Percentiles rank a stretch among this genome's conserved stretches.
These are phyloP conservation scores for Umbelopsis sp. DNA, from an alignment of 192 early-diverging fungal genomes.

Conservation along the genomic window DNA sequence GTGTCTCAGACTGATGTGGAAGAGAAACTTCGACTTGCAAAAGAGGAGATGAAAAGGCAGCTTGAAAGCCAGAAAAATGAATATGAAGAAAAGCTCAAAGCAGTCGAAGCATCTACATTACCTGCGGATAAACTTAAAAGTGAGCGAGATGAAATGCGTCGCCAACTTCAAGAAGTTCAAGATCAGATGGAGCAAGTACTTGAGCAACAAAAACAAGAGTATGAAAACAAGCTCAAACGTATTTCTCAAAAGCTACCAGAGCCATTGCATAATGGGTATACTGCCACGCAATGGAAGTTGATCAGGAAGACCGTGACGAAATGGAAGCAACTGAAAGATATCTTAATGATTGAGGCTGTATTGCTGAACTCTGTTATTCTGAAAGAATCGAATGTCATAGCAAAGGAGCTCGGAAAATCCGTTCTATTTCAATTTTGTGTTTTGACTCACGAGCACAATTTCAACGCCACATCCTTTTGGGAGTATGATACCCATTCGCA, in stretches of 20 bases:
- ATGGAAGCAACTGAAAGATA: slow-evolving; percentile 55
- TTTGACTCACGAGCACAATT: slow-evolving; percentile 54
- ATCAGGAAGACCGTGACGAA: slow-evolving; percentile 44
- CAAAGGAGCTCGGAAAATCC: slow-evolving; percentile 78
- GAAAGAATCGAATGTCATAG: slow-evolving; percentile 90
- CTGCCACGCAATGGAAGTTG: slow-evolving; percentile 36
- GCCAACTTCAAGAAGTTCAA: slow-evolving; percentile 38
- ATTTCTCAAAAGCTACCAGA: slow-evolving; percentile 37
- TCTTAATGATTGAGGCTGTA: slow-evolving; percentile 64
- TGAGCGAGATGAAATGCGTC: slow-evolving; percentile 25
- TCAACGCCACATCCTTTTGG: slow-evolving; percentile 51
- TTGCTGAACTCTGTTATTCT: slow-evolving; percentile 68
- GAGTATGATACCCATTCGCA: slow-evolving; percentile 46
- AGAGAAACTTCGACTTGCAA: slow-evolving; percentile 44
- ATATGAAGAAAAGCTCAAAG: slow-evolving; percentile 54
- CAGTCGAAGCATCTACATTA: slow-evolving; percentile 44
- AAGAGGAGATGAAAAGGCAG: slow-evolving; percentile 56
- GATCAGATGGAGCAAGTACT: slow-evolving; percentile 56
- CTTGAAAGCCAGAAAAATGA: slow-evolving; percentile 52
- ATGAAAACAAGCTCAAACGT: slow-evolving; percentile 54
- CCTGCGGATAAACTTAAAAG: slow-evolving; percentile 40
- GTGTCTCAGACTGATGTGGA: slow-evolving; percentile 23
- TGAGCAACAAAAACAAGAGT: slow-evolving; percentile 55
- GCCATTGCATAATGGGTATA: slow-evolving; percentile 21
- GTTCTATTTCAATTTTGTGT: slow-evolving; percentile 84